Percentiles rank a stretch among this genome's conserved stretches.
Evolutionary conservation across 2,329 filamentous ascomycete genomes (phyloP).

Genomic region (Botrytis hyacinthi): DNA sequence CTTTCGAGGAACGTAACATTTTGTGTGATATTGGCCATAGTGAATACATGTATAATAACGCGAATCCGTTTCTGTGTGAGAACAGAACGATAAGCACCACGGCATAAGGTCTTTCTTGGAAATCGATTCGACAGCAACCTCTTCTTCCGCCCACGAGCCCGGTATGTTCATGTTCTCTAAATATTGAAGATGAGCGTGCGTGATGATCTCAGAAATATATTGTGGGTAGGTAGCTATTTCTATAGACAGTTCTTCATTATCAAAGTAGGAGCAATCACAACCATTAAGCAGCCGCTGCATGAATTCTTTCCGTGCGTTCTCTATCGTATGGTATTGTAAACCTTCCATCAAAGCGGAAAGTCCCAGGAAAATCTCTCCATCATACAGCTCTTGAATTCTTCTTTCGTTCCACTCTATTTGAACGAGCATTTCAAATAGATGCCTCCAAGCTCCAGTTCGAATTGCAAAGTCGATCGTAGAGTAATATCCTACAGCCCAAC

Average conservation of each 20-base stretch:
- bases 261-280: accelerated
- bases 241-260: accelerated
- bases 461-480: accelerated
- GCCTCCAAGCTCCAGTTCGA: not conserved
- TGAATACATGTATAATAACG: accelerated
- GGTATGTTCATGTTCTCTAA: not conserved
- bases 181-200: accelerated
- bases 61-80: accelerated
- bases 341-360: not conserved
- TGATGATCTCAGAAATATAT: accelerated
- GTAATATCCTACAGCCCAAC: too few species aligned
- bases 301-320: not conserved
- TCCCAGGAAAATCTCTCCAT: not conserved
- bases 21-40: not conserved
- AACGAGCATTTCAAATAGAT: not conserved
- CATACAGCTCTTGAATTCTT: not conserved
- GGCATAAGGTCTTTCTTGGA: not conserved
- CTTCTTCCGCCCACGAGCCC: not conserved
- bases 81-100: accelerated
- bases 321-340: not conserved
- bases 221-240: accelerated
- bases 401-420: not conserved
- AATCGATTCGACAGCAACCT: not conserved
- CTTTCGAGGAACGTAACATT: not conserved
- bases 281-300: not conserved